Evolutionary conservation across 257 asterid genomes (phyloP).

Genomic region (Paulownia fortunei): DNA sequence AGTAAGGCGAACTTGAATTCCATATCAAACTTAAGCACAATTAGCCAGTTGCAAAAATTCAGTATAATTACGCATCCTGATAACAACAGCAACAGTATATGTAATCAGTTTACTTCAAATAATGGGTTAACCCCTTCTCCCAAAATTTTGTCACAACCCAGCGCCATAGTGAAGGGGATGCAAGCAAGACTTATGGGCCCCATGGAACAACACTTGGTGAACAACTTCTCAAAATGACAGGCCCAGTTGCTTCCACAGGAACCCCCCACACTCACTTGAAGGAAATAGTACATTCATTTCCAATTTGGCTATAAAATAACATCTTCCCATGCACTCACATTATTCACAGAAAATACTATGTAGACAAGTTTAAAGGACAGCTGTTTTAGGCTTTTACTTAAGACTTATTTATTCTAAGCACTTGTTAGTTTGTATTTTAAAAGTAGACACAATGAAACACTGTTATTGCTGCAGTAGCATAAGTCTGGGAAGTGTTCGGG

Average conservation of each 20-base stretch:
- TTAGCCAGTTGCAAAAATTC: neutral
- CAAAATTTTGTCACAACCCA: neutral
- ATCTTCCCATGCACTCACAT: neutral
- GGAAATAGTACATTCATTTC: neutral
- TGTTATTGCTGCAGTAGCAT: neutral
- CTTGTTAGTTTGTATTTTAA: no score
- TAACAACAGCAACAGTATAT: neutral
- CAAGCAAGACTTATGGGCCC: conserved; percentile 4
- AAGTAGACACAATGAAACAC: neutral
- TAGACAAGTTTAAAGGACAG: neutral
- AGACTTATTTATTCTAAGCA: neutral
- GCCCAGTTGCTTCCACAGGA: neutral
- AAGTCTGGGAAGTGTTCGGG: neutral
- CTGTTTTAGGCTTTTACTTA: neutral
- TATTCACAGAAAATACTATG: neutral
- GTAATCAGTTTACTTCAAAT: neutral
- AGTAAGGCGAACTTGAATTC: neutral
- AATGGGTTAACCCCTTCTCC: neutral
- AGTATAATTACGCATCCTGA: neutral
- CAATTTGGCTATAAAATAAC: neutral
- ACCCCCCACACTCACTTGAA: neutral
- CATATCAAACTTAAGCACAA: neutral
- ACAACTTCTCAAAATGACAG: neutral
- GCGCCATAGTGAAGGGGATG: neutral
- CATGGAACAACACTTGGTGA: neutral